Percentiles rank a stretch among this genome's conserved stretches.
These are phyloP conservation scores for Pueraria montana DNA, from an alignment of 306 rosid genomes.

Conservation along the genomic window DNA sequence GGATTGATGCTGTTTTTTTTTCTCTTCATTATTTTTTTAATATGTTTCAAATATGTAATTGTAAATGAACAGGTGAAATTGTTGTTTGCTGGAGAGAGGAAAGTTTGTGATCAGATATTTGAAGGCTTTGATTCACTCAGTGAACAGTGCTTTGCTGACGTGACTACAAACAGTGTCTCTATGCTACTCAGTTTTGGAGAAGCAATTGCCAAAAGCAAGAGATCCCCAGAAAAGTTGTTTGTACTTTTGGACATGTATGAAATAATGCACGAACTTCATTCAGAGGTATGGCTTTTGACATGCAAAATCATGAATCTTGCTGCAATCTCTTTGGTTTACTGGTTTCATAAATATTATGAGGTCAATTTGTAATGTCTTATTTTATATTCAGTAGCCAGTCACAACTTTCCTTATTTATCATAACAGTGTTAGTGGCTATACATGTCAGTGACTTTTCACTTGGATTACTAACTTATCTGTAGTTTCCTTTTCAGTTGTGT, in stretches of 20 bases:
- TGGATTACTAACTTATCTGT: constrained; percentile 1
- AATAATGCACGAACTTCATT: constrained; percentile 96
- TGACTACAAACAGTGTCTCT: constrained; percentile 86
- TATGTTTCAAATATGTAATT: constrained; percentile 32
- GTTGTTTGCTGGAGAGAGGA: constrained; percentile 93
- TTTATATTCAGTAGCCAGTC: constrained; percentile 9
- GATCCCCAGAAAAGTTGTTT: constrained; percentile 96
- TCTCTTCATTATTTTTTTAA: background rate
- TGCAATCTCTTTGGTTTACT: background rate
- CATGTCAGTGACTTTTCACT: constrained; percentile 29
- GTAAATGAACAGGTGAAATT: constrained; percentile 80
- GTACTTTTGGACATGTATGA: constrained; percentile 98
- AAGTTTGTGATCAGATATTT: constrained; percentile 91
- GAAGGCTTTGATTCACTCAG: constrained; percentile 86
- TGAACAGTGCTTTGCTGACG: constrained; percentile 95
- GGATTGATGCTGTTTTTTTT: constrained; percentile 26
- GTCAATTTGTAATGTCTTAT: constrained; percentile 14
- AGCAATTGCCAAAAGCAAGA: constrained; percentile 96
- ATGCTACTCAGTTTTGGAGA: constrained; percentile 95
- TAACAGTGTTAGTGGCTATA: background rate
- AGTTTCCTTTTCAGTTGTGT: constrained; percentile 1
- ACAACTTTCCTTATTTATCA: background rate
- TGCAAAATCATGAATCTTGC: constrained; percentile 18
- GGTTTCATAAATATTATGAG: constrained; percentile 28
- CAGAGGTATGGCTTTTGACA: constrained; percentile 72